These are phyloP conservation scores for Alternaria ventricosa DNA, from an alignment of 2,329 filamentous ascomycete species.

Conservation along the genomic window DNA sequence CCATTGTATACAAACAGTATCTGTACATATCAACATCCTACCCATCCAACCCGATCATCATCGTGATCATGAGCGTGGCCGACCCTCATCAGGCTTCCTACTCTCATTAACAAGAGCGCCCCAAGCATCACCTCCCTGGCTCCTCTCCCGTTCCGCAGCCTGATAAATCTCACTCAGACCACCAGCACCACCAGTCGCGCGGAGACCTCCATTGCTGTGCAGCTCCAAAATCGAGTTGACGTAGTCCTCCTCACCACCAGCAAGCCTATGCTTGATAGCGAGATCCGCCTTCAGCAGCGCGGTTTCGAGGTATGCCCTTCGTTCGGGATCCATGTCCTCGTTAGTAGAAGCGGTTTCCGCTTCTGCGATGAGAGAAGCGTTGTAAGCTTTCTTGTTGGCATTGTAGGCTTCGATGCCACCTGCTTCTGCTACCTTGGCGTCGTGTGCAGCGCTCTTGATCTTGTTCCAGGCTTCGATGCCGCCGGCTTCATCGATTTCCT, in stretches of 20 bases:
- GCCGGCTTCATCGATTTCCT: slow-evolving; percentile 23
- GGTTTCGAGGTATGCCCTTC: slow-evolving; percentile 19
- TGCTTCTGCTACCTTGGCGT: slow-evolving; percentile 13
- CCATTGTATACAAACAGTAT: slow-evolving; percentile 1
- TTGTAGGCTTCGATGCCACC: slow-evolving; percentile 19
- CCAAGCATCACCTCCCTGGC: slow-evolving; percentile 22
- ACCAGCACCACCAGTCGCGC: not conserved
- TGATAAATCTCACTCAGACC: slow-evolving; percentile 1
- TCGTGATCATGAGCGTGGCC: not conserved
- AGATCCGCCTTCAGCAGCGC: slow-evolving; percentile 30
- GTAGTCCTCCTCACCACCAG: slow-evolving; percentile 24
- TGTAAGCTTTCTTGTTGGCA: slow-evolving; percentile 15
- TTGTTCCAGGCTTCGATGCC: slow-evolving; percentile 24
- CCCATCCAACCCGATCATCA: slow-evolving; percentile 1
- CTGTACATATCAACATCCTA: not conserved
- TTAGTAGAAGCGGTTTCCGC: slow-evolving; percentile 30
- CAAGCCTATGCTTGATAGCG: slow-evolving; percentile 24
- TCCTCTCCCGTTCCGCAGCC: slow-evolving; percentile 3
- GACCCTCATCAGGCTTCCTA: slow-evolving; percentile 8
- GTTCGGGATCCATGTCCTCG: slow-evolving; percentile 12
- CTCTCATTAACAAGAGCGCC: slow-evolving; percentile 22
- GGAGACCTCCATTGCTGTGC: not conserved
- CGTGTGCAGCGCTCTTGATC: slow-evolving; percentile 6
- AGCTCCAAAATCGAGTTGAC: slow-evolving; percentile 17
- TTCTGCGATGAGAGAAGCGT: slow-evolving; percentile 19